Evolutionary conservation across 495 filamentous ascomycete genomes (phyloP).

Genomic region (Pseudomonodictys pantanalensis): DNA sequence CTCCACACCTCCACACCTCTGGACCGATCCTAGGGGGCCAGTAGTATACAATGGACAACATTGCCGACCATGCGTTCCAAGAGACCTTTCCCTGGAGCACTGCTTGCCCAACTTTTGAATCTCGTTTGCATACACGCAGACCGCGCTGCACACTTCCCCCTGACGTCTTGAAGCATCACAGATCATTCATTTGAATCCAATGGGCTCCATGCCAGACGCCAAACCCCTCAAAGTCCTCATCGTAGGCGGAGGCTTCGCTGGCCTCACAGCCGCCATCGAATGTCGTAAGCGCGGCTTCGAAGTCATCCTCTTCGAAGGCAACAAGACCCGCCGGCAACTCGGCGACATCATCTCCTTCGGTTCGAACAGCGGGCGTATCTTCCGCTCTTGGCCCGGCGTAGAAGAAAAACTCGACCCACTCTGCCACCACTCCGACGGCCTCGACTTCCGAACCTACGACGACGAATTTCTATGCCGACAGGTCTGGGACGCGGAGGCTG

Average conservation of each 20-base stretch:
- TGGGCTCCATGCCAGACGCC: slow-evolving; percentile 13
- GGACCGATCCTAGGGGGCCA: too few species aligned
- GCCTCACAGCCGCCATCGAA: slow-evolving; percentile 27
- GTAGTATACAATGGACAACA: too few species aligned
- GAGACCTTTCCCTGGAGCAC: too few species aligned
- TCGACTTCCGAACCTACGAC: slow-evolving; percentile 45
- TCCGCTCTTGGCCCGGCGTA: slow-evolving; percentile 24
- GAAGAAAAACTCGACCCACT: slow-evolving; percentile 40
- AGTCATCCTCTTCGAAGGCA: slow-evolving; percentile 14
- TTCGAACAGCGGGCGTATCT: slow-evolving; percentile 27
- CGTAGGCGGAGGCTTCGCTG: slow-evolving; percentile 27
- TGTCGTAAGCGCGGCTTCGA: slow-evolving; percentile 12
- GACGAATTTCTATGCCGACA: slow-evolving; percentile 42
- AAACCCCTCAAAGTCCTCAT: slow-evolving; percentile 15
- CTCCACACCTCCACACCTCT: too few species aligned
- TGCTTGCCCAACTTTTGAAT: too few species aligned
- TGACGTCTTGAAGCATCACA: too few species aligned
- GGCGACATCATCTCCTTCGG: slow-evolving; percentile 32
- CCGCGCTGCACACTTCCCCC: too few species aligned
- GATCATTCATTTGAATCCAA: too few species aligned
- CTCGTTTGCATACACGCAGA: too few species aligned
- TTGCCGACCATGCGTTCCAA: too few species aligned
- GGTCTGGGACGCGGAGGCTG: slow-evolving; percentile 38
- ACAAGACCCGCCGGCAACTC: slow-evolving; percentile 7
- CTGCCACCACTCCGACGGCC: slow-evolving; percentile 46